Base-by-base conservation (phyloP, 441 rosid species). In the Macaranga tanarius region DNA sequence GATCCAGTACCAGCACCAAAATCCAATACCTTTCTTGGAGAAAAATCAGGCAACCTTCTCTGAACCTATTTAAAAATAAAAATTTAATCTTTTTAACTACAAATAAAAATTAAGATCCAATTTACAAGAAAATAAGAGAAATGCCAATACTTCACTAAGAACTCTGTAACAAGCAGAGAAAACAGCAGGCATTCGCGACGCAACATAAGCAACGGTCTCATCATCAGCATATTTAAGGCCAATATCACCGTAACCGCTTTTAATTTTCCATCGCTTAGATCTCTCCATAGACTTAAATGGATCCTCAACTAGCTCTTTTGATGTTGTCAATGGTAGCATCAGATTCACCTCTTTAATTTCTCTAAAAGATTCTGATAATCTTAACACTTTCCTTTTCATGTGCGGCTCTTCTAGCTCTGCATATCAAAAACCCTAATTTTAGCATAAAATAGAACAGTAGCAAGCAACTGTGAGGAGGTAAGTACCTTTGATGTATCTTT, bases 1-100 rank as follows among this genome's bases (percentile, higher is more conserved):
- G 97, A 95, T 73, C 99, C 98, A 4, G 98, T 90, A 28, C 97
- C 98, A 0, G 97, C 98, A 31, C 99, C 98, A 81, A 95, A 92
- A 86, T 95, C 98, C 67, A 92, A 74, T 22, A 92, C 93, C 70
- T 76, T 90, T 4, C 81, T 74, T 5, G 99, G 99, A 34, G 75
- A 62, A 81, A 95, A 92, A 74, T 57, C 90, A 0, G 97, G 98
- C 47, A 92, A 26, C 74, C 99, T 87, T 71, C 88, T 80, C 48
- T 81, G 79, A 73, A 95, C 89, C 99, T 91, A 74, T 60, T 28
- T 48, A 60, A 51, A 65, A 50, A 56, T 25, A 47, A 8, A 67
- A 54, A 13, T 9, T 19, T 31, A 54, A 11, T 17, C n/a, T 28
- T 2, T 11, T 42, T 7, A 15, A 12, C 8, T 5, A 16, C 20